Conservation (phyloP, 202 grass and related monocot species). For the Musa balbisiana region DNA sequence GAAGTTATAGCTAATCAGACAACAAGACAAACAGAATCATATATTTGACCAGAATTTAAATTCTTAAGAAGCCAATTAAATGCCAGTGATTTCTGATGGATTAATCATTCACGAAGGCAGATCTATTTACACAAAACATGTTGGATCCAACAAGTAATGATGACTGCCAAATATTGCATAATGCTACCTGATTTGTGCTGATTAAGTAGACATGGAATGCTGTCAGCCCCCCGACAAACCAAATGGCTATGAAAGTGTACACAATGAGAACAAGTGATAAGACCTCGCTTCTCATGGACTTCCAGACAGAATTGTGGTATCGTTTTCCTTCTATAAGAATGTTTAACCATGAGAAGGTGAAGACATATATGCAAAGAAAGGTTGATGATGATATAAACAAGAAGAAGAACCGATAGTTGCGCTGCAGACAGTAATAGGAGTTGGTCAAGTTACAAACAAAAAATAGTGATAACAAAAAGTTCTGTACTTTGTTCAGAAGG, state of each 20-base stretch:
- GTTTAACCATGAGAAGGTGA: conserved; percentile 68
- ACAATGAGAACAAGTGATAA: conserved; percentile 62
- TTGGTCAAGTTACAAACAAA: too few species aligned
- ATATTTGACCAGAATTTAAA: too few species aligned
- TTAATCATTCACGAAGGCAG: too few species aligned
- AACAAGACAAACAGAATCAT: too few species aligned
- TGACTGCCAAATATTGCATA: too few species aligned
- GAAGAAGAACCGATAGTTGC: conserved; percentile 89
- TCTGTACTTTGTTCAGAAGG: neutral
- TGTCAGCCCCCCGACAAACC: conserved; percentile 92
- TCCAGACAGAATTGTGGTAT: conserved; percentile 43
- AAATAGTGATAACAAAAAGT: too few species aligned
- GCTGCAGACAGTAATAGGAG: conserved; percentile 25
- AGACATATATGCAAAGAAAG: conserved; percentile 65
- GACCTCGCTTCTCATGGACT: conserved; percentile 55
- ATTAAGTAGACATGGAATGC: conserved; percentile 78
- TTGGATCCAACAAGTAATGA: too few species aligned
- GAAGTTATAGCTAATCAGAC: too few species aligned
- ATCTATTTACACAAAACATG: too few species aligned
- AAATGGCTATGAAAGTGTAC: conserved; percentile 67
- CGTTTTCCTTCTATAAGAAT: conserved; percentile 34
- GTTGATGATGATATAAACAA: conserved; percentile 78
- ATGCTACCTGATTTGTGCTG: conserved; percentile 62
- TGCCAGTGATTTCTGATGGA: too few species aligned
- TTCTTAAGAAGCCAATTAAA: too few species aligned